These are phyloP conservation scores for Fusarium sulawesiense DNA, from an alignment of 2,329 filamentous ascomycete genomes.

Conservation along the genomic window DNA sequence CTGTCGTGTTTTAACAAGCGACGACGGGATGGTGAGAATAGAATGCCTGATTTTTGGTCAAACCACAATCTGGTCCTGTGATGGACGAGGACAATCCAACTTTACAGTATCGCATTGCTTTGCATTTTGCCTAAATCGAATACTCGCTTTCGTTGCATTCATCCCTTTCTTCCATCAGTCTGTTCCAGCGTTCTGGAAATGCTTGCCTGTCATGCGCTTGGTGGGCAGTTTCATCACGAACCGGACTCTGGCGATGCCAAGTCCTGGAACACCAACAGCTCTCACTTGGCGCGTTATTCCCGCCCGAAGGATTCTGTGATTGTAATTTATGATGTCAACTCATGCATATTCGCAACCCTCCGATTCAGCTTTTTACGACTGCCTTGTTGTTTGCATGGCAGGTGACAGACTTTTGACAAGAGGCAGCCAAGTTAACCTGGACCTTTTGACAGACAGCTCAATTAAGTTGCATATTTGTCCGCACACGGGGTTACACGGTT, in stretches of 20 bases:
- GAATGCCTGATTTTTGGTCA: neutral
- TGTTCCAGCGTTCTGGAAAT: neutral
- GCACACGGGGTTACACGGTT: neutral
- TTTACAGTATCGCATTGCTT: neutral
- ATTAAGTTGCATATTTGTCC: neutral
- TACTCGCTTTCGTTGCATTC: too few relatives aligned
- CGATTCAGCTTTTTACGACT: neutral
- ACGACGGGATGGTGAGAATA: neutral
- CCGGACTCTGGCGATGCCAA: neutral
- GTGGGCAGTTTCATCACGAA: neutral
- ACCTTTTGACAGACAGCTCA: neutral
- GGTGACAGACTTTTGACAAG: neutral
- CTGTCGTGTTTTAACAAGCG: neutral
- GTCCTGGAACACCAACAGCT: neutral
- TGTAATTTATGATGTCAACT: neutral
- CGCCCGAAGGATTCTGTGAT: neutral
- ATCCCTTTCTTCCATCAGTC: too few relatives aligned
- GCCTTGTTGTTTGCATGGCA: neutral
- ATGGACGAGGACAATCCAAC: neutral
- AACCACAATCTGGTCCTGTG: constrained; percentile 1
- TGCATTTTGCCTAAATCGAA: constrained; percentile 2
- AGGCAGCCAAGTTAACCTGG: neutral
- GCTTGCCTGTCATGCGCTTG: neutral
- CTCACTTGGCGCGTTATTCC: neutral
- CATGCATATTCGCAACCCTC: neutral